Base-by-base conservation (phyloP, 441 rosid species). In the Pelargonium myrrhifolium region DNA sequence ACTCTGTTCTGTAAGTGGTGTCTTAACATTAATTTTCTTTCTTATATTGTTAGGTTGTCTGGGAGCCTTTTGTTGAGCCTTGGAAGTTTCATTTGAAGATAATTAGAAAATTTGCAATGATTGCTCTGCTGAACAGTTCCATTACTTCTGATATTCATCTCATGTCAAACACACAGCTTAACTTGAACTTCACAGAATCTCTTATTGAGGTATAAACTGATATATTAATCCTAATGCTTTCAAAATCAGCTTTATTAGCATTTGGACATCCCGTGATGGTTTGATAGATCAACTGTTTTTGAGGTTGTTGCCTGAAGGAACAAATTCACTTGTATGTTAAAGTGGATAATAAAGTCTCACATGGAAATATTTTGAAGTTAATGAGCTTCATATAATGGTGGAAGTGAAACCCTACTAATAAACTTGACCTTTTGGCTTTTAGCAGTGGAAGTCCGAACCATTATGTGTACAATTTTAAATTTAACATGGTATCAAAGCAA, bases 21-120 rank as follows among this genome's bases (percentile, higher is more conserved):
- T 65, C 62, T 72, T 71, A 53, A 76, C 74, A 67, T 62, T 66
- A 79, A 65, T 26, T 20, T n/a, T 43, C 20, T 42, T 75, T 37
- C 42, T 67, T 61, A 58, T 26, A 20, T 18, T 68, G 74, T 62
- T 75, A 94, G 99, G 99, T 91, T 65, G 77, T 82, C 68, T 89
- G 96, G 97, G 96, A 94, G 84, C 95, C 97, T 71, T 89, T 91
- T 80, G 71, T 91, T 12, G 96, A 94, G 85, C 96, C 89, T 39
- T 94, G 97, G 96, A 85, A 77, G 64, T 87, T 94, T 81, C 83
- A 87, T 72, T 69, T 88, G 31, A 74, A 76, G 65, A 47, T 89
- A 69, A 77, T 74, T 45, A 76, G 84, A 76, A 87, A 80, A 75
- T 75, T 77, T 37, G 89, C 84, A 78, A 73, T 68, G 53, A 88